Conservation (phyloP, 2,329 filamentous ascomycete species). For the Coniella lustricola region DNA sequence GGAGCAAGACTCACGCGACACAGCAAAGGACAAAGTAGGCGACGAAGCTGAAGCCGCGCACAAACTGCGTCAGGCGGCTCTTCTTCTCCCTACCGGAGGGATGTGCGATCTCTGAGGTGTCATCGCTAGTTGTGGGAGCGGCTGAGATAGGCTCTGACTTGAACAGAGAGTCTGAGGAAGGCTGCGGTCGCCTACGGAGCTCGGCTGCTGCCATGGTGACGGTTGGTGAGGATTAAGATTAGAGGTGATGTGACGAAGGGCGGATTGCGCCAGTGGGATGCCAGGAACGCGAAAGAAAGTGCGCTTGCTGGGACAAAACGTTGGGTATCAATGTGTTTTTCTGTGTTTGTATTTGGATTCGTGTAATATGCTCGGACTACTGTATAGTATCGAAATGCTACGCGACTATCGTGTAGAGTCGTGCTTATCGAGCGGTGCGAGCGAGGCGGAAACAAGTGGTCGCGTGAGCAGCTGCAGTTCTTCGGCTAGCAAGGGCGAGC, state of each 20-base stretch:
- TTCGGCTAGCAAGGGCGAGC: too few species aligned
- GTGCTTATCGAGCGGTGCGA: too few species aligned
- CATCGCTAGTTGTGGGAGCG: conserved; percentile 15
- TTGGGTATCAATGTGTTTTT: too few species aligned
- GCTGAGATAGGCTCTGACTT: conserved; percentile 25
- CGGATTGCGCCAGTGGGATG: neutral
- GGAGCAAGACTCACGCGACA: conserved; percentile 36
- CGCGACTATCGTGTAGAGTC: too few species aligned
- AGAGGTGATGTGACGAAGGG: too few species aligned
- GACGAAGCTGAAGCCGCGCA: conserved; percentile 45
- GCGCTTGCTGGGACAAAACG: too few species aligned
- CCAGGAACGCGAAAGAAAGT: too few species aligned
- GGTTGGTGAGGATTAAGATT: neutral
- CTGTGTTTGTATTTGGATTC: too few species aligned
- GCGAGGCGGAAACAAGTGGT: too few species aligned
- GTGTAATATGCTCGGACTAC: too few species aligned
- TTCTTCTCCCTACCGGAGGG: conserved; percentile 50
- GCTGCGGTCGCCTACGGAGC: conserved; percentile 28
- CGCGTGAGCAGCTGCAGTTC: too few species aligned
- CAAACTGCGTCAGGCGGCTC: conserved; percentile 39
- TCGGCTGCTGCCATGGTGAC: conserved; percentile 27
- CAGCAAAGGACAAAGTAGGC: conserved; percentile 46
- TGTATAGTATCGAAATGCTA: too few species aligned
- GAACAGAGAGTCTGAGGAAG: conserved; percentile 13
- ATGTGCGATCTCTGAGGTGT: conserved; percentile 28